Evolutionary conservation across 805 yeast genomes (phyloP), one percentile per base, ranked within the genome.

Genomic region (Wickerhamomyces bisporus): DNA sequence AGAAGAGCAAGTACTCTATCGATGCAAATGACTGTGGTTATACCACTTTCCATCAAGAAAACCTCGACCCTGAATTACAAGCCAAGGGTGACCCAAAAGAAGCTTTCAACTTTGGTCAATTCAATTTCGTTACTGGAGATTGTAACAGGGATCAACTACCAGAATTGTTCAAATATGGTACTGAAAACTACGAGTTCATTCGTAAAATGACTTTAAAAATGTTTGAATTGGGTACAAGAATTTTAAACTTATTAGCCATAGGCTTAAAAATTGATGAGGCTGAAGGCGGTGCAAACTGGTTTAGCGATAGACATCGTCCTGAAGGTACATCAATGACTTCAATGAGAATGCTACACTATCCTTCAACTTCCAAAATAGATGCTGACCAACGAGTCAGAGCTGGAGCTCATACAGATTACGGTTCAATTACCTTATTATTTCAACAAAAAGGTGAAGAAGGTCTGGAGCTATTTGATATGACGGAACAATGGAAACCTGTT

Each of bases 321-420:
- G 61, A 60, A 13, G 65, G 70, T 35, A 54, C 57, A 9, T 75
- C 82, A 18, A 87, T 88, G 12, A 66, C 86, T 3, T 73, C 86
- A 0, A 72, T 86, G 52, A 64, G 95, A 52, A 65, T 86, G 50
- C 62, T 85, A 31, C 86, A 78, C 50, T 85, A 85, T 52, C 94
- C 93, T 1, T 72, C 59, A 62, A 32, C 48, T 2, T 37, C 45
- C 3, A 46, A 55, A 28, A 42, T 51, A 12, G 68, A 61, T 36
- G 75, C 78, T 8, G 77, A 76, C 42, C 70, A 75, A 18, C 73
- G 67, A 17, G 70, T 81, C 34, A 66, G 86, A 37, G 93, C 93
- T 5, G 95, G 94, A 30, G 93, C 94, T 8, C 94, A 86, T 48
- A 85, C 94, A 0, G 94, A 86, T 53, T 85, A 85, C 51, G 94